Evolutionary conservation across 768 basidiomycete species (phyloP), one percentile per base, ranked within the genome.

Genomic region (Lactarius sp.): DNA sequence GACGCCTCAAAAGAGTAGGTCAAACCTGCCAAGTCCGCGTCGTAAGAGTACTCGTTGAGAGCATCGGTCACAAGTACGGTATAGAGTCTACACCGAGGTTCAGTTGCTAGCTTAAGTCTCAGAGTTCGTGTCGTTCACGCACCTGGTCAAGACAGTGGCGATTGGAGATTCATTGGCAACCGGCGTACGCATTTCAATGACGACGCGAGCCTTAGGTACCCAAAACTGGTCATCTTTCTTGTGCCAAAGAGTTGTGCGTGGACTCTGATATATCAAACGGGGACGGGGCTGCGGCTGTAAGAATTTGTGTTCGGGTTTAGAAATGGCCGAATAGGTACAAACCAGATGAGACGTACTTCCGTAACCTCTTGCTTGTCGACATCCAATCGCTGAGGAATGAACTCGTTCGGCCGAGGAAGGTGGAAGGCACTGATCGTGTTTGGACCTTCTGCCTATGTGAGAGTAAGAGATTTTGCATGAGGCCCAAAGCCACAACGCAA

Each of bases 181-280:
- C 6, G 85, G 83, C 62, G 88, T 90, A 69, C 88, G 82, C 51
- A 95, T 77, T 68, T 90, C 84, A 59, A 98, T 80, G 60, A 87
- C 76, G 22, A 88, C 81, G 65, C 84, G 81, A 2, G 94, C 93
- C 71, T 91, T 92, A 0, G 97, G 97, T 10, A 96, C 85, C 90
- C 93, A 96, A 78, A 97, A 99, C 64, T 80, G 83, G 73, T 99
- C 96, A 72, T 99, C 97, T 72, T 94, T 94, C 79, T 99, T 99
- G 76, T 94, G 85, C 95, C 96, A 99, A 3, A 98, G 76, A 13
- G 86, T 81, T 4, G 87, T 88, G 33, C 87, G 69, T 0, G 83
- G 76, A 0, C 85, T 90, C 73, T 94, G 83, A 37, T 83, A 78
- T 60, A 98, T 82, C 63, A 94, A 81, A 63, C 82, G 77, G 4